Base-by-base conservation (phyloP, 495 filamentous ascomycete genomes). In the Lasiosphaeria ovina region DNA sequence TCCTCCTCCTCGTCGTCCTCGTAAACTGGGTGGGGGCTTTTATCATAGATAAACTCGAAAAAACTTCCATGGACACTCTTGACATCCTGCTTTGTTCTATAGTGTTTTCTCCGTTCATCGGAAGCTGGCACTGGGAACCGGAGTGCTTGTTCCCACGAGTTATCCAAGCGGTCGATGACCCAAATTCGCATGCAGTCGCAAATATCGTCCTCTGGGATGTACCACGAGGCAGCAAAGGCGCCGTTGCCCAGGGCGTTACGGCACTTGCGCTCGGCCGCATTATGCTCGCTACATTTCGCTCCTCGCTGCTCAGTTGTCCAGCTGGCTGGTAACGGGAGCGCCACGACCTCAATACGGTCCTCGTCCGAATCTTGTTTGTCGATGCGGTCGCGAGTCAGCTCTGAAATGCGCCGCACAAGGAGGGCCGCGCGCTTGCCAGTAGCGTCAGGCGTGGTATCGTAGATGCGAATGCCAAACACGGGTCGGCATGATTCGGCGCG, bases 401-500 rank as follows among this genome's bases (percentile, higher is more conserved):
- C 54, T 38, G 54, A 47, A n/a, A 55, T 55, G 2, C 54, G 36
- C 10, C 54, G 54, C 6, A 24, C 54, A 24, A 55, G 54, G 33
- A 55, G 54, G 1, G 54, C 54, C 8, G 38, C 54, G 6, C 54
- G 54, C 3, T 31, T 31, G 3, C 1, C 38, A 3, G 54, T 45
- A 6, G 54, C 38, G n/a, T 40, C 14, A 14, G 38, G 16, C 17
- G 54, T 55, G 33, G 38, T 55, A n/a, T 55, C 54, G 54, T 55
- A 55, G 40, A 55, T 45, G 54, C 54, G 54, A 40, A 55, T 55
- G 54, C 54, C 54, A 24, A 55, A 55, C 54, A 9, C 11, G 3
- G 54, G 54, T 0, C 54, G 54, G 38, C 33, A 10, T 17, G 42
- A 42, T 55, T 45, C 54, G 17, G 54, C 6, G 6, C 45, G 16